These are phyloP conservation scores for Raffaelea arxii DNA, from an alignment of 2,329 filamentous ascomycete species.

Conservation along the genomic window DNA sequence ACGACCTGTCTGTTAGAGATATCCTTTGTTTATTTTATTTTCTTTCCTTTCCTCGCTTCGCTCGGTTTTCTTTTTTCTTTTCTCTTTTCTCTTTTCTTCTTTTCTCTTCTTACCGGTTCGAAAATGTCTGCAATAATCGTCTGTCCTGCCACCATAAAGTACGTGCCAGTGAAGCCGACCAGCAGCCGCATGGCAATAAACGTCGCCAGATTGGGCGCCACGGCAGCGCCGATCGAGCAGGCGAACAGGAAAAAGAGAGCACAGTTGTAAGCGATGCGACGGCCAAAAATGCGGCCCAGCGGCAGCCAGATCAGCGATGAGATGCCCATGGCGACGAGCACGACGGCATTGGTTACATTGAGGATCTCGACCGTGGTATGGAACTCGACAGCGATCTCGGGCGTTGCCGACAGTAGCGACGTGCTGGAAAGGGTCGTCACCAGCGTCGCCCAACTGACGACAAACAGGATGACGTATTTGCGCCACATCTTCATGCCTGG, in stretches of 20 bases:
- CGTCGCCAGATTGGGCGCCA: constrained; percentile 58
- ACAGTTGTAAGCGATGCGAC: constrained; percentile 21
- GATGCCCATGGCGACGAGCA: constrained; percentile 22
- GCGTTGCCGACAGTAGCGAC: constrained; percentile 61
- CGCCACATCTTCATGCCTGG: neutral
- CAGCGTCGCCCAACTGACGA: constrained; percentile 16
- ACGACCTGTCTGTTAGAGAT: neutral
- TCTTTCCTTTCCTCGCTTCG: too few relatives aligned
- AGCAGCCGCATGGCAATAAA: constrained; percentile 69
- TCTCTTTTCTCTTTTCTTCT: too few relatives aligned
- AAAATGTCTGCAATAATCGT: constrained; percentile 43
- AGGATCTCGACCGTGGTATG: constrained; percentile 58
- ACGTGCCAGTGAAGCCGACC: constrained; percentile 66
- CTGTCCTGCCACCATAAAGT: constrained; percentile 59
- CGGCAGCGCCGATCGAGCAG: constrained; percentile 62
- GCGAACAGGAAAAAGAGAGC: constrained; percentile 55
- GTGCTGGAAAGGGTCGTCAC: constrained; percentile 37
- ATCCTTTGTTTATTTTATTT: too few relatives aligned
- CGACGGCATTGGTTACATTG: constrained; percentile 64
- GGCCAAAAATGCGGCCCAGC: constrained; percentile 39
- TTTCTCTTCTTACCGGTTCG: constrained; percentile 36
- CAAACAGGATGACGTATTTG: constrained; percentile 1
- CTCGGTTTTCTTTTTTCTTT: too few relatives aligned
- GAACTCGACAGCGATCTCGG: constrained; percentile 60
- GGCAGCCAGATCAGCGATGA: constrained; percentile 58